Conservation (phyloP, 768 basidiomycete genomes). For the Lepiota subincarnata region DNA sequence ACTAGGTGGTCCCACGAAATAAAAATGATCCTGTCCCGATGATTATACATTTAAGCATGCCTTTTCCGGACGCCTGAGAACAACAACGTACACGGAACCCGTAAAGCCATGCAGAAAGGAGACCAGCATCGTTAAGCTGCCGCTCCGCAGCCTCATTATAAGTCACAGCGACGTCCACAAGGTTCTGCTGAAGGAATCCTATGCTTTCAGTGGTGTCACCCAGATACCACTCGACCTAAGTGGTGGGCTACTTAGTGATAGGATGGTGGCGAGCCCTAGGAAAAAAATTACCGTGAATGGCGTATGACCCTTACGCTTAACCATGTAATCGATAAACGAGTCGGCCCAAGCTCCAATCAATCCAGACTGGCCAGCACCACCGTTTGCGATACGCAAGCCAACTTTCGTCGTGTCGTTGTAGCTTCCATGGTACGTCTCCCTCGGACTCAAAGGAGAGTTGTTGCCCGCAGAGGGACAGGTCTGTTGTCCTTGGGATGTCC, state of each 20-base stretch:
- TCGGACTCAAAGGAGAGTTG: constrained; percentile 11
- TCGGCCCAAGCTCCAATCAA: constrained; percentile 45
- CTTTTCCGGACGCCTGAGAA: neutral
- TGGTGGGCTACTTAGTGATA: neutral
- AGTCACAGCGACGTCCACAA: constrained; percentile 47
- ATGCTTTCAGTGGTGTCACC: constrained; percentile 54
- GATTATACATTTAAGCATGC: neutral
- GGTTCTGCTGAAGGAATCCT: constrained; percentile 33
- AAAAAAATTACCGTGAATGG: constrained; percentile 30
- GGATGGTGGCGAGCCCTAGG: neutral
- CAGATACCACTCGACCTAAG: constrained; percentile 52
- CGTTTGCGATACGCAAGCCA: constrained; percentile 44
- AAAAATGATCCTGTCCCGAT: constrained; percentile 42
- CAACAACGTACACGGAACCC: constrained; percentile 38
- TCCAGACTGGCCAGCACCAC: constrained; percentile 49
- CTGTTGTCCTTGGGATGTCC: neutral
- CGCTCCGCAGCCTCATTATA: constrained; percentile 50
- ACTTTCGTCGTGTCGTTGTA: constrained; percentile 27
- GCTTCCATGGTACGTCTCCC: constrained; percentile 38
- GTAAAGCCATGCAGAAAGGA: constrained; percentile 32
- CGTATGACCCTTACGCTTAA: constrained; percentile 23
- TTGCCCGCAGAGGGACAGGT: no score
- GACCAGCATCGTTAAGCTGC: constrained; percentile 26
- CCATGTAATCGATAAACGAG: constrained; percentile 38
- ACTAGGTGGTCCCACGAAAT: constrained; percentile 41